Base-by-base conservation (phyloP, 2,329 filamentous ascomycete species). In the Microcera coccophila region DNA sequence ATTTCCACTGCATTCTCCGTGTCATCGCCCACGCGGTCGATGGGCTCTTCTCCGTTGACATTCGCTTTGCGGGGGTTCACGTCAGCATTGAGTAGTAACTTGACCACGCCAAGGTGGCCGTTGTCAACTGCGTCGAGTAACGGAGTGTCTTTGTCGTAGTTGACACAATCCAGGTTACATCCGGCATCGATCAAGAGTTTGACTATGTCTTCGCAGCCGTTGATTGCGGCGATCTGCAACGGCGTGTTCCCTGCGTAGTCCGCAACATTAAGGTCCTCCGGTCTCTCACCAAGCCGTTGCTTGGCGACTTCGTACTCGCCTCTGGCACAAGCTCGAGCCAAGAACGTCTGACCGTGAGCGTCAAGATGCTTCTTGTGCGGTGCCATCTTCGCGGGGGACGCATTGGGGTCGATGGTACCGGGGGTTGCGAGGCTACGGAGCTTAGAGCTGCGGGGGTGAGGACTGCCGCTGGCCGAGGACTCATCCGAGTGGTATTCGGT, bases 221-320 rank as follows among this genome's bases (percentile, higher is more conserved):
- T 85, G 44, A 98, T 75, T 22, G 90, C 83, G 24, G 93, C 91
- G 52, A 95, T 93, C 64, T 98, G 93, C 24, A 98, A 73, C 18
- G 93, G 93, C 1, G 91, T 94, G 59, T 97, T 97, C n/a, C 89
- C 88, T 12, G 93, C 93, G 62, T 95, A 94, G 61, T 98, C 93
- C 18, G 87, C 82, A 44, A 90, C 79, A 55, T 98, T 87, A 41
- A 97, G 67, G 64, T 97, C 90, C 49, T 94, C 87, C 0, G 89
- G 90, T 16, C 90, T 80, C 61, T 94, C 87, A 8, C 78, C 73
- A 22, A 90, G 76, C 49, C 87, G 80, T 54, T 80, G 77, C 62
- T 87, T 90, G 14, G 88, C 90, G 9, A 75, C 73, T 2, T 91
- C 87, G 42, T 93, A 78, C 60, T 94, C 88, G 38, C 90, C 89